phyloP scores from a whole-genome alignment of 495 filamentous ascomycete genomes.

The Elaphomyces granulatus region DNA sequence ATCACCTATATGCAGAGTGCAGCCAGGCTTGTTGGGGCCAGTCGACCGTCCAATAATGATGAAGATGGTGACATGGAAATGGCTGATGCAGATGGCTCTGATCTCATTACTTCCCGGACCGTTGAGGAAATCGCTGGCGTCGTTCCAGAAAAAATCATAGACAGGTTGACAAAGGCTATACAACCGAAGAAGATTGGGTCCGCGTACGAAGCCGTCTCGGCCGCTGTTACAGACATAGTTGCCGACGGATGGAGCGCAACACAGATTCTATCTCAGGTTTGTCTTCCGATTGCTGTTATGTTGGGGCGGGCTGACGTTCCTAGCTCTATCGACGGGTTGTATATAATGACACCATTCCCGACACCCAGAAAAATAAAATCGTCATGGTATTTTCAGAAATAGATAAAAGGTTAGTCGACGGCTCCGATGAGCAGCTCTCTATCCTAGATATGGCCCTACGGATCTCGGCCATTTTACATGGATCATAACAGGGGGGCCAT shows the following conservation, averaged over 20 bases:
- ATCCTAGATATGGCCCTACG: conserved; percentile 73
- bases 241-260: conserved; percentile 98
- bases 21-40: conserved; percentile 59
- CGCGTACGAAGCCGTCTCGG: conserved; percentile 58
- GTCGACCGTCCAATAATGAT: conserved; percentile 22
- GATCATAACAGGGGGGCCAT: too few relatives aligned
- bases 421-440: conserved; percentile 88
- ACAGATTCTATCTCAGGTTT: conserved; percentile 67
- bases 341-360: conserved; percentile 67
- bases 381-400: conserved; percentile 79
- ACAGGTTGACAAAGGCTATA: conserved; percentile 58
- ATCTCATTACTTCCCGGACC: conserved; percentile 52
- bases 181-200: conserved; percentile 49
- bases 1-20: conserved; percentile 94
- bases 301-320: not conserved
- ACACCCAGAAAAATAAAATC: conserved; percentile 82
- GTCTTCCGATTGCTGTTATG: conserved; percentile 8
- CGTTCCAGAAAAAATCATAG: conserved; percentile 61
- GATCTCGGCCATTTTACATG: conserved; percentile 59
- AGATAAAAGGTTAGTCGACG: conserved; percentile 91
- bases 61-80: conserved; percentile 41
- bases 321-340: conserved; percentile 75
- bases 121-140: conserved; percentile 96
- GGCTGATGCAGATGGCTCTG: conserved; percentile 18
- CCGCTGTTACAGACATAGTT: conserved; percentile 73